Evolutionary conservation across 345 rosid species (phyloP).

Genomic region (Eutrema heterophyllum): DNA sequence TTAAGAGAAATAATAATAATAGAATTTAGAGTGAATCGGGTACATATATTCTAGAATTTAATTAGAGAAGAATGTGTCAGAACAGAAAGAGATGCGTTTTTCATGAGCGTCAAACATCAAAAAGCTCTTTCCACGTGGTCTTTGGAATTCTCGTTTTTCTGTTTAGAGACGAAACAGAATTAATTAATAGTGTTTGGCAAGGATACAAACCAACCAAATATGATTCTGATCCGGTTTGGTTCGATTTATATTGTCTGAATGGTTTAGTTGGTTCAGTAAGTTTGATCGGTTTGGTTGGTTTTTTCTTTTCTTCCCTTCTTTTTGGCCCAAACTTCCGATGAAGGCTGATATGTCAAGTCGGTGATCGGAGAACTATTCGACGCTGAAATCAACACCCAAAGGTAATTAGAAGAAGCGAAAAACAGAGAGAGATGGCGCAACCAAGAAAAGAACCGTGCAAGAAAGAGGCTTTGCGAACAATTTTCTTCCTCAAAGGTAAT

Average conservation of each 20-base stretch:
- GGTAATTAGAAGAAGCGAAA: no score
- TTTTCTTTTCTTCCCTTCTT: no score
- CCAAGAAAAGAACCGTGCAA: constrained; percentile 86
- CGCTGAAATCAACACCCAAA: neutral
- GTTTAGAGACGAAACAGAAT: neutral
- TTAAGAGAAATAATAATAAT: no score
- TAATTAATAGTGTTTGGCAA: neutral
- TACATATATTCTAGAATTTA: no score
- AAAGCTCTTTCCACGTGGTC: constrained; percentile 16
- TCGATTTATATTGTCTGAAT: neutral
- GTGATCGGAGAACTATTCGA: neutral
- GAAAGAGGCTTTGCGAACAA: constrained; percentile 90
- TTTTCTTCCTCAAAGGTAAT: constrained; percentile 67
- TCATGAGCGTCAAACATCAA: constrained; percentile 10
- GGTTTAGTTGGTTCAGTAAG: constrained; percentile 6
- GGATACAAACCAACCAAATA: neutral
- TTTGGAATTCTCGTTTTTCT: neutral
- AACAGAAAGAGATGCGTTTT: constrained; percentile 24
- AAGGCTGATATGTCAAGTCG: constrained; percentile 14
- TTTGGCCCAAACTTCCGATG: neutral
- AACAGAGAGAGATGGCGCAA: constrained; percentile 62
- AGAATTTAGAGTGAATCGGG: no score
- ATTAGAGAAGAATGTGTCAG: constrained; percentile 17
- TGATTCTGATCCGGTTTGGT: constrained; percentile 7
- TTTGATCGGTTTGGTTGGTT: neutral